Evolutionary conservation across 306 rosid genomes (phyloP), one percentile per base, ranked within the genome.

Genomic region (Trifolium subterraneum): DNA sequence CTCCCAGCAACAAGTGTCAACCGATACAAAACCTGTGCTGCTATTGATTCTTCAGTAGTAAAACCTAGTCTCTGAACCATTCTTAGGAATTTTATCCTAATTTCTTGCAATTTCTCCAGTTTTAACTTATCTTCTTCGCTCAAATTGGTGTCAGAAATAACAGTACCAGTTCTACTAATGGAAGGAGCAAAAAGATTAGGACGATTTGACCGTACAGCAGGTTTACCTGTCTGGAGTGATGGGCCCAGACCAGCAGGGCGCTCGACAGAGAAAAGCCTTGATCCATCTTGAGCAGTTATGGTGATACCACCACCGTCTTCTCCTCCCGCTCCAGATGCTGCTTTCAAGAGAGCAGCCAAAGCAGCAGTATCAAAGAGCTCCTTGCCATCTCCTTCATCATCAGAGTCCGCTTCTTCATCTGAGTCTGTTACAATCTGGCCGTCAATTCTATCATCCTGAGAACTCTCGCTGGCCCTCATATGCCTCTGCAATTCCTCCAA

Each of bases 221-320:
- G 88, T 84, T 87, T 95, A 79, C 84, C 83, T 45, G 98, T 74
- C 56, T 64, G 86, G 20, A 92, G 90, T 42, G 99, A 90, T 58
- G 92, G 71, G 42, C 99, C 99, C 84, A 95, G 86, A 69, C 99
- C 99, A 81, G 98, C 98, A 10, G 99, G 99, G 31, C 98, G 97
- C 86, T 95, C 99, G 6, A 92, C 89, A 38, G 99, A 92, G 84
- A 95, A 95, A 66, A 95, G 97, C 86, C 88, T 84, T 8, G 98
- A 83, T 33, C 98, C 99, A 84, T 95, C 99, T 64, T 90, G 88
- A 72, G 96, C 77, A 64, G 93, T 86, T 79, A 95, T 78, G 14
- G 99, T 88, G 84, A 90, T 86, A 38, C 82, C 83, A 56, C 92
- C 88, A 31, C 89, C 96, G 61, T 88, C 96, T 70, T 92, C 97